Conservation (phyloP, 805 yeast genomes). For the Candida germanica region DNA sequence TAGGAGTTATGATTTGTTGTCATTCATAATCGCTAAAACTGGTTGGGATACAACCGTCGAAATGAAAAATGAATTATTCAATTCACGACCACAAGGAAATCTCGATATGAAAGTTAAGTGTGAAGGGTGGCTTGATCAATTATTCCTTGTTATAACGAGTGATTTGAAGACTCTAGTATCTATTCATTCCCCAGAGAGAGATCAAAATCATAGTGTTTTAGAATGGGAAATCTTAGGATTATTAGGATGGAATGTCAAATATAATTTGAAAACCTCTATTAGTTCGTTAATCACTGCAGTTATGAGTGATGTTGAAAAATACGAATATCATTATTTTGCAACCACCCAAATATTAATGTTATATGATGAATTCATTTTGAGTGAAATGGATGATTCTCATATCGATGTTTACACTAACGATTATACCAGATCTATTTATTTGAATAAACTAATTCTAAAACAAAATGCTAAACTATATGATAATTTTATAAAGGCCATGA, state of each 20-base stretch:
- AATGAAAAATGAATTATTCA: conserved; percentile 64
- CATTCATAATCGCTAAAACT: conserved; percentile 59
- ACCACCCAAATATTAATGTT: conserved; percentile 48
- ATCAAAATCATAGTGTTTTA: conserved; percentile 51
- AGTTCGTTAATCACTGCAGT: conserved; percentile 46
- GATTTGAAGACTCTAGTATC: conserved; percentile 39
- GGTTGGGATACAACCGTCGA: conserved; percentile 83
- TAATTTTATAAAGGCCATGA: conserved; percentile 7
- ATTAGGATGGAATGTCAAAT: conserved; percentile 44
- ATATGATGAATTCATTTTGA: conserved; percentile 41
- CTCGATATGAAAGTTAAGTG: conserved; percentile 31
- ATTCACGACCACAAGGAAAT: not conserved
- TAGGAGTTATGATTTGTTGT: conserved; percentile 59
- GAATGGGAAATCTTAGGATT: conserved; percentile 76
- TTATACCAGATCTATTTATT: conserved; percentile 24
- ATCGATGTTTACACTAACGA: conserved; percentile 29
- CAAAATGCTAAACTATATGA: conserved; percentile 23
- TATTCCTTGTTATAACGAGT: conserved; percentile 68
- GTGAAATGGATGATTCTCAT: conserved; percentile 30
- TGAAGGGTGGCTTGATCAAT: conserved; percentile 76
- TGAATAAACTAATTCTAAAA: conserved; percentile 33
- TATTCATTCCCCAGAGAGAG: conserved; percentile 20
- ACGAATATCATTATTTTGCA: conserved; percentile 62
- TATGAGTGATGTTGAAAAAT: conserved; percentile 44
- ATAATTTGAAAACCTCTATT: conserved; percentile 34